These are phyloP conservation scores for Syncephalastrum sp. DNA, from an alignment of 371 early-diverging fungal genomes.

Conservation along the genomic window DNA sequence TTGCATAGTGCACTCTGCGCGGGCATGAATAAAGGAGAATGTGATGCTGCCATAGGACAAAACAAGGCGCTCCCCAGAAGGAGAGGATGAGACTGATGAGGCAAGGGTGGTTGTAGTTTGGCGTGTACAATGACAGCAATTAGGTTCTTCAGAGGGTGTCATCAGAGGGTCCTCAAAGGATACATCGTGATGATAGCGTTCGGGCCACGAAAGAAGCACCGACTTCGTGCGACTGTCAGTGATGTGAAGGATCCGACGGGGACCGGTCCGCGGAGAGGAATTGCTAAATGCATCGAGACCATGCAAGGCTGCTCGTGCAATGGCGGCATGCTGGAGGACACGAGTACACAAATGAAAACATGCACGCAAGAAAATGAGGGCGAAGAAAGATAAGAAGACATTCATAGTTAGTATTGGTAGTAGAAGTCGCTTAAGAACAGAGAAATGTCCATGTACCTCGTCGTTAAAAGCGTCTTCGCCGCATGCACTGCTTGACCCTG, in stretches of 20 bases:
- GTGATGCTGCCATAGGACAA: conserved; percentile 40
- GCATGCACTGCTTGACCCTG: conserved; percentile 7
- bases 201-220: conserved; percentile 35
- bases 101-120: conserved; percentile 12
- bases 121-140: conserved; percentile 28
- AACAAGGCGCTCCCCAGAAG: conserved; percentile 19
- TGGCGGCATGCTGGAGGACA: conserved; percentile 1
- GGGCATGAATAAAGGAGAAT: conserved; percentile 21
- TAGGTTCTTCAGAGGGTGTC: conserved; percentile 6
- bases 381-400: not conserved
- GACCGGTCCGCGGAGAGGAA: conserved; percentile 2
- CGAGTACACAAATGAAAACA: not conserved
- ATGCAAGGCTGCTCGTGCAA: conserved; percentile 1
- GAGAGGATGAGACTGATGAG: conserved; percentile 7
- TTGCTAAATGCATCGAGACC: not conserved
- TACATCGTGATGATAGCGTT: conserved; percentile 14
- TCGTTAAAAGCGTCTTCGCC: conserved; percentile 10
- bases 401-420: not conserved
- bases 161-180: conserved; percentile 1
- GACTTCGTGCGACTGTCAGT: conserved; percentile 29
- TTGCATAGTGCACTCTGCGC: not conserved
- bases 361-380: not conserved
- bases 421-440: not conserved
- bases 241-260: conserved; percentile 29
- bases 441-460: conserved; percentile 7